A percentile compares a stretch with the other conserved stretches of the same genome.
Evolutionary conservation across 169 alveolate genomes (phyloP).

Genomic region (Plasmodium billcollinsi): DNA sequence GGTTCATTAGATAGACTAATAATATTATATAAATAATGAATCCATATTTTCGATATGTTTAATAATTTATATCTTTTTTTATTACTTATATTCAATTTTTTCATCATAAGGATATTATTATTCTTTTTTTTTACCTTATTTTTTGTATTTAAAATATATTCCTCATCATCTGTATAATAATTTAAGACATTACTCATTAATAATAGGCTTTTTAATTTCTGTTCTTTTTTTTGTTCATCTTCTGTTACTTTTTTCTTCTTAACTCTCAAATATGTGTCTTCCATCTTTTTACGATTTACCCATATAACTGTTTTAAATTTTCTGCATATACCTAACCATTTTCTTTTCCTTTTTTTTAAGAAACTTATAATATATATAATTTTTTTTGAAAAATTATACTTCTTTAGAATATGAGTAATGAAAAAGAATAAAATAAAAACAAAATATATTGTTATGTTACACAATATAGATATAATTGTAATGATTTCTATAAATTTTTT

Average conservation of each 20-base stretch:
- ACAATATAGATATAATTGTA: constrained; percentile 17
- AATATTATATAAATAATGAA: constrained; percentile 21
- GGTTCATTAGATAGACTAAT: constrained; percentile 57
- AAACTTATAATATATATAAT: background rate
- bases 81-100: background rate
- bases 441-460: constrained; percentile 25
- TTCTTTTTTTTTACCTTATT: constrained; percentile 7
- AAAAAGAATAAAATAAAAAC: constrained; percentile 3
- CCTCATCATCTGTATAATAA: constrained; percentile 9
- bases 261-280: background rate
- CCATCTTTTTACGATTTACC: constrained; percentile 3
- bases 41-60: constrained; percentile 38
- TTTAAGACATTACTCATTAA: constrained; percentile 29
- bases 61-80: constrained; percentile 61
- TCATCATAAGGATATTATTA: background rate
- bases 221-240: constrained; percentile 22
- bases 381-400: background rate
- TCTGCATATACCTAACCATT: background rate
- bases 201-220: constrained; percentile 28
- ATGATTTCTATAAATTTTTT: constrained; percentile 4
- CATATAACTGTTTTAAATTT: constrained; percentile 8
- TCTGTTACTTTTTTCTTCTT: constrained; percentile 18
- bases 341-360: background rate
- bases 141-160: background rate
- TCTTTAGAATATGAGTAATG: background rate